A percentile compares a stretch with the other conserved stretches of the same genome.
These are phyloP conservation scores for Apodospora peruviana DNA, from an alignment of 495 filamentous ascomycete genomes.

Conservation along the genomic window DNA sequence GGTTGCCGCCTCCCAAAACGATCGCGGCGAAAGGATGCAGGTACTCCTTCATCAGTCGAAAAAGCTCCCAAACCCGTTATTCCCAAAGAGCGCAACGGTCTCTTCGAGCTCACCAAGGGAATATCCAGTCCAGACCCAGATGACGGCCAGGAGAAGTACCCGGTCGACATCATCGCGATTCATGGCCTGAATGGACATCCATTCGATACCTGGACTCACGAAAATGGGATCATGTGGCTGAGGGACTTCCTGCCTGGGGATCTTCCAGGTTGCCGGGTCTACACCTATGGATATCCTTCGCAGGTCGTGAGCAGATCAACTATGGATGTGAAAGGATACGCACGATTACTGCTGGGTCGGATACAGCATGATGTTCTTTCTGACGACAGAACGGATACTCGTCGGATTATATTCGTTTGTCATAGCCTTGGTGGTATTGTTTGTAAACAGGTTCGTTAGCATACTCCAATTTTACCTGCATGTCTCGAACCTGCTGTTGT, in stretches of 20 bases:
- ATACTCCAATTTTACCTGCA: not conserved
- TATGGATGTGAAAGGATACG: not conserved
- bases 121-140: no score
- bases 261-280: conserved; percentile 5
- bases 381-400: not conserved
- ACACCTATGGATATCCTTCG: conserved; percentile 5
- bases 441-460: conserved; percentile 2
- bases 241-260: not conserved
- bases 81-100: no score
- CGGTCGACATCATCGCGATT: conserved; percentile 5
- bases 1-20: no score
- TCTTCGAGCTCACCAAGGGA: no score
- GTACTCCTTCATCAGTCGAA: no score
- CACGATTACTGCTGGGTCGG: not conserved
- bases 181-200: conserved; percentile 5
- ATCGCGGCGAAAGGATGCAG: no score
- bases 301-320: not conserved
- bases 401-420: conserved; percentile 5
- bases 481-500: no score
- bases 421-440: conserved; percentile 9
- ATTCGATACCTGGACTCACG: conserved; percentile 3
- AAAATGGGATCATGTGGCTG: conserved; percentile 2
- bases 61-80: no score
- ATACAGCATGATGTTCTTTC: not conserved
- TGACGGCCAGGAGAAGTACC: not conserved